These are phyloP conservation scores for Luffa acutangula DNA, from an alignment of 306 rosid species.

Conservation along the genomic window DNA sequence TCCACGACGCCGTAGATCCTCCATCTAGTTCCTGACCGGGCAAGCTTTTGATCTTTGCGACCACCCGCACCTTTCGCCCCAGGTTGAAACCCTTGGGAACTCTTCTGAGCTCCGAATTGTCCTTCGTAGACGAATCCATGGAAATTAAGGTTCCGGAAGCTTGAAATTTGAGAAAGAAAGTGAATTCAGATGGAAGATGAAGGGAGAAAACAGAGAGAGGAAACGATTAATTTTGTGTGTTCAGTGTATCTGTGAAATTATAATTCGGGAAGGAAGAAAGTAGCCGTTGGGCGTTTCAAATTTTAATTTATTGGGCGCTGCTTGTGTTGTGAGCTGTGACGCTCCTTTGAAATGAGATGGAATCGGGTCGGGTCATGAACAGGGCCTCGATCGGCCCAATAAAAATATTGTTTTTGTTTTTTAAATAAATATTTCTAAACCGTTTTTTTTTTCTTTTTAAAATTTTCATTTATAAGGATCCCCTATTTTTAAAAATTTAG, in stretches of 20 bases:
- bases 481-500: too few relatives aligned
- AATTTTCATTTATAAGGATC: too few relatives aligned
- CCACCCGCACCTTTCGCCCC: slow-evolving; percentile 36
- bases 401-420: too few relatives aligned
- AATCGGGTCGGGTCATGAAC: background rate
- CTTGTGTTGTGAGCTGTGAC: background rate
- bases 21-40: slow-evolving; percentile 18
- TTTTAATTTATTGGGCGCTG: slow-evolving; percentile 3
- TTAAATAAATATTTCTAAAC: too few relatives aligned
- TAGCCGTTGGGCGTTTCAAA: slow-evolving; percentile 24
- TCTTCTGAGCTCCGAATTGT: slow-evolving; percentile 7
- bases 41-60: slow-evolving; percentile 41
- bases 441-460: too few relatives aligned
- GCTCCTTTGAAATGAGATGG: background rate
- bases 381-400: background rate
- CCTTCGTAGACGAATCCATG: slow-evolving; percentile 36
- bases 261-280: background rate
- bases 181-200: background rate
- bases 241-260: background rate
- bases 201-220: background rate
- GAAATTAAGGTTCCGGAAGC: background rate
- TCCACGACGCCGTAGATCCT: slow-evolving; percentile 28
- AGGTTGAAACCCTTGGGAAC: background rate
- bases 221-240: background rate
- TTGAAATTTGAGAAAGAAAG: background rate